Evolutionary conservation across 768 basidiomycete genomes (phyloP), one percentile per base, ranked within the genome.

Genomic region (Paxillus rubicundulus): DNA sequence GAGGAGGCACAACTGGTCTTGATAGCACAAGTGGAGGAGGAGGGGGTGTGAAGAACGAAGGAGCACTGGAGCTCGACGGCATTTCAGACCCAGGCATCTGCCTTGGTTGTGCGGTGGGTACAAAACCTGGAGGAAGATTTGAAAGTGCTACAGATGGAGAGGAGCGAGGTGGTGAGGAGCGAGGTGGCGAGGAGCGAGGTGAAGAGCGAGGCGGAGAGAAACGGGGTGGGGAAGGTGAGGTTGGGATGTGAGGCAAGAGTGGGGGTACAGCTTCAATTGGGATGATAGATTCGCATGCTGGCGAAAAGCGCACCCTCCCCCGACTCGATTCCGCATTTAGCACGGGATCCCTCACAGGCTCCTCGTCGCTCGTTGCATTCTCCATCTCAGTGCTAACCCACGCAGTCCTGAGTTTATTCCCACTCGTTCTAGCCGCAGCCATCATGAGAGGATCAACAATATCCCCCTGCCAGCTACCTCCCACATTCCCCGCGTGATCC

Each of bases 381-480:
- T 80, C 79, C 56, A 76, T 62, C 34, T 79, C 78, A 9, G 67
- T 73, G 61, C 75, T 77, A 14, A 78, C 74, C 68, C 64, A 74
- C 0, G 72, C 72, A 18, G 59, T 64, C 53, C 59, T 63, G 21
- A 52, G 52, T 39, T 36, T 57, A 52, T 53, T 65, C 47, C 28
- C 60, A 39, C 48, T 53, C 54, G 44, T 61, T 59, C 61, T 44
- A 13, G 58, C 42, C 40, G 36, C 53, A 62, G 41, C 64, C 45
- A 43, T 61, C 56, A 61, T 66, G 68, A 52, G 54, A 58, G 40
- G 67, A 64, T 62, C 73, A 61, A 54, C 53, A 56, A 53, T 60
- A 32, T 61, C 54, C 30, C 71, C 67, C 39, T 65, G 64, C 64
- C 61, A 62, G 52, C 56, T 64, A 44, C 34, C 66, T 4, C 45